Evolutionary conservation across 257 asterid genomes (phyloP).

Genomic region (Petunia secreta): DNA sequence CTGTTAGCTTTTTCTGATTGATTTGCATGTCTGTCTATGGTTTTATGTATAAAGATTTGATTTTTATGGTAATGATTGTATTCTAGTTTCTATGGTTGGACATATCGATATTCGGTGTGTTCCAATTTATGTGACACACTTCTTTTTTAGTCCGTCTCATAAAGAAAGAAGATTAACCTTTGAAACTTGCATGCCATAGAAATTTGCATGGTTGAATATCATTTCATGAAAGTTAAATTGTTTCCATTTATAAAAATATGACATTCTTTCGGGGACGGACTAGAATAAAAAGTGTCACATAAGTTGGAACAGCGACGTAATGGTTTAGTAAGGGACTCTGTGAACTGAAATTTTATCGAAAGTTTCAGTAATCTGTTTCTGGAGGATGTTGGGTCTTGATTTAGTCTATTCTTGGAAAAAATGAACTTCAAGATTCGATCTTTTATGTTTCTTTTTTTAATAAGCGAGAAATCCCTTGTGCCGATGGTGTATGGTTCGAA

Average conservation of each 20-base stretch:
- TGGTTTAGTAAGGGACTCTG: background rate
- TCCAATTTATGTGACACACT: too few relatives aligned
- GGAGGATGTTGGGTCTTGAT: background rate
- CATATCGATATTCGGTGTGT: background rate
- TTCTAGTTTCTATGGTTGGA: background rate
- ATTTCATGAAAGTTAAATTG: too few relatives aligned
- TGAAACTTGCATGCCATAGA: too few relatives aligned
- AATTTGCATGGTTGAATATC: too few relatives aligned
- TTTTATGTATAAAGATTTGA: background rate
- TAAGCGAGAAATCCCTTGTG: too few relatives aligned
- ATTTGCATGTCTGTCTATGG: background rate
- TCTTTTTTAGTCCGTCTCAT: too few relatives aligned
- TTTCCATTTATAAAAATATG: too few relatives aligned
- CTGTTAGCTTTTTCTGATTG: slow-evolving; percentile 4
- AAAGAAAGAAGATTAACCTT: too few relatives aligned
- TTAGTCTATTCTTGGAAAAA: background rate
- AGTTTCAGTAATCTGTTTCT: background rate
- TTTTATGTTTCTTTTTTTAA: background rate
- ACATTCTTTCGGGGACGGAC: too few relatives aligned
- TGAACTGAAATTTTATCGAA: background rate
- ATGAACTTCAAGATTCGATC: background rate
- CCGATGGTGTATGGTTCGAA: too few relatives aligned
- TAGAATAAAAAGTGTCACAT: too few relatives aligned
- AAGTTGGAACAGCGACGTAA: too few relatives aligned
- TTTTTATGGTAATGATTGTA: background rate